Conservation (phyloP, 805 yeast genomes). For the Pichia nanzhaoensis region DNA sequence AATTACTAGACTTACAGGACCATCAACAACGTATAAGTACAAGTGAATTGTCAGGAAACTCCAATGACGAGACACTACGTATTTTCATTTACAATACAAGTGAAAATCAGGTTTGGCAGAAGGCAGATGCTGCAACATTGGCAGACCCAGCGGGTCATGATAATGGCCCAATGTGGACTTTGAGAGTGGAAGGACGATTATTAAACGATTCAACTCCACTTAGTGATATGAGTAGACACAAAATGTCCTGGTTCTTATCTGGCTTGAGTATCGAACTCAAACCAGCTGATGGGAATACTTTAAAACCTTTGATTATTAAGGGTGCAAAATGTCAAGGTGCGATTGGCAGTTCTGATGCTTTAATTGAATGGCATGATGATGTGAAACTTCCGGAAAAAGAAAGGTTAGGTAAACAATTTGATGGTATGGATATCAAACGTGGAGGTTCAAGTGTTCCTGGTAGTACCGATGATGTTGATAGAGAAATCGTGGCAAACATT, state of each 20-base stretch:
- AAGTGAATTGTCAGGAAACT: conserved; percentile 34
- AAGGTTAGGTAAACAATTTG: conserved; percentile 48
- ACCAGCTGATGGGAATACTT: conserved; percentile 23
- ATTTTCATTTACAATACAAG: conserved; percentile 76
- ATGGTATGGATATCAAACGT: conserved; percentile 84
- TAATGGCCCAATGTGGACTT: conserved; percentile 59
- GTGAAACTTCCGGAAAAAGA: conserved; percentile 27
- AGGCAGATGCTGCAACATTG: not conserved
- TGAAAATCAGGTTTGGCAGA: conserved; percentile 88
- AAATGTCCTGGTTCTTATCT: conserved; percentile 74
- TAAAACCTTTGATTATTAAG: conserved; percentile 18
- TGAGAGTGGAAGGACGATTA: conserved; percentile 81
- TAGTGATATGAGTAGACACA: conserved; percentile 44
- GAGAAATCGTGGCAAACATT: conserved; percentile 59
- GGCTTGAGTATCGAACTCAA: conserved; percentile 76
- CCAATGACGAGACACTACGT: conserved; percentile 51
- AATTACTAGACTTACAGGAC: conserved; percentile 81
- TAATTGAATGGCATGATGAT: conserved; percentile 90
- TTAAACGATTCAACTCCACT: conserved; percentile 41
- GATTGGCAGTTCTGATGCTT: conserved; percentile 29
- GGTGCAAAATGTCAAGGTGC: conserved; percentile 17
- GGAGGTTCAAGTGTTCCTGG: conserved; percentile 43
- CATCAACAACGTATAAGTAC: conserved; percentile 31
- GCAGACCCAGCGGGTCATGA: no score
- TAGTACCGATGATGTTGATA: conserved; percentile 24